These are phyloP conservation scores for Cardamine occulta DNA, from an alignment of 345 rosid genomes.

Conservation along the genomic window DNA sequence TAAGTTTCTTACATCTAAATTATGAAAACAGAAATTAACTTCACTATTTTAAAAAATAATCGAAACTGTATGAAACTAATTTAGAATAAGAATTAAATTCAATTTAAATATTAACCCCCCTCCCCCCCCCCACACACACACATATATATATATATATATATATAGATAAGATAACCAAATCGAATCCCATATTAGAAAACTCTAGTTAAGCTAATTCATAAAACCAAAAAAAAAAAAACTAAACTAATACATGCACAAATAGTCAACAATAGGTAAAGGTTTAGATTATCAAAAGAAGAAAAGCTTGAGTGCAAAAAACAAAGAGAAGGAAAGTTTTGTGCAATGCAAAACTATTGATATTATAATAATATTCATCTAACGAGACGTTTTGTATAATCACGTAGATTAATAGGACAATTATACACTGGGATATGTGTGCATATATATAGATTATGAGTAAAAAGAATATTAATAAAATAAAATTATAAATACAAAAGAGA, in stretches of 20 bases:
- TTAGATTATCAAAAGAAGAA: background rate
- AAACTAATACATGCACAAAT: too few relatives aligned
- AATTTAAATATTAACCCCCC: background rate
- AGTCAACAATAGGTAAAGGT: background rate
- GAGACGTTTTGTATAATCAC: background rate
- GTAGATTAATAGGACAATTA: background rate
- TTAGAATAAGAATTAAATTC: background rate
- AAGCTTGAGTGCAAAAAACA: constrained; percentile 1
- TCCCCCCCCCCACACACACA: too few relatives aligned
- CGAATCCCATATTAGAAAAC: background rate
- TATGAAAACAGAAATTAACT: background rate
- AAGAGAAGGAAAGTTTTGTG: constrained; percentile 1
- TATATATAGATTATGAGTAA: background rate
- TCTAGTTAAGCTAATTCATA: background rate
- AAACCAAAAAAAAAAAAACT: too few relatives aligned
- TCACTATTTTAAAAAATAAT: background rate
- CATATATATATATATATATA: too few relatives aligned
- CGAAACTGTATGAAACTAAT: background rate
- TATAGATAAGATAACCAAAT: background rate
- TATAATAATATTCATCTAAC: background rate
- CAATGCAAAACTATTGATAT: constrained; percentile 4
- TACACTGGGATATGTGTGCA: background rate
- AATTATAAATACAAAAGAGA: constrained; percentile 2
- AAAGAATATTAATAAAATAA: background rate
- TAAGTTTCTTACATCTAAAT: background rate